Evolutionary conservation across 83 land plant species (phyloP), one percentile per base, ranked within the genome.

Genomic region (Diphasiastrum complanatum): DNA sequence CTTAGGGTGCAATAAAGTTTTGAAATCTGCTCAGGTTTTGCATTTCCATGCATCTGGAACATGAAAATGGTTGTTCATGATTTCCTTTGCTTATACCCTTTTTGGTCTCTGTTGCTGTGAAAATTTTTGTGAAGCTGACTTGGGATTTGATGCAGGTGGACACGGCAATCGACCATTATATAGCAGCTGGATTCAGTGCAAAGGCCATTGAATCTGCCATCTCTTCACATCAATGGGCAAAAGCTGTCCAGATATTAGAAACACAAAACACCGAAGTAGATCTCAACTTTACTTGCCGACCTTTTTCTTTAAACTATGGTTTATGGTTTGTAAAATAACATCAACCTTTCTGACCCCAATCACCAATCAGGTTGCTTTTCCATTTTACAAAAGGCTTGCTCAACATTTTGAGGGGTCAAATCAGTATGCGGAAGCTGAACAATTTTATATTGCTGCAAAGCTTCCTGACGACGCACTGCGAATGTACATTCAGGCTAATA

Each of bases 131-230:
- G n/a, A n/a, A n/a, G n/a, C n/a, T n/a, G n/a, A n/a, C n/a, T n/a
- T n/a, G n/a, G n/a, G n/a, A 14, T 14, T 41, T 41, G 12, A 41
- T 41, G 45, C 58, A 75, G 78, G 66, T 75, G 27, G 78, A 75
- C 40, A 34, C 61, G 22, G 78, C 78, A 12, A 63, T 75, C 61
- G 63, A 63, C 38, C 78, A 69, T 38, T 75, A 52, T 48, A 52
- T 75, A 6, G 78, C 68, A 38, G 67, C 78, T n/a, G 74, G 74
- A 1, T 69, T 63, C 45, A 45, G 18, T 31, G 24, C 10, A 20
- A 75, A 50, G 51, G 74, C 74, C 16, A 63, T 75, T 38, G 74
- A 75, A 64, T 25, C 74, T 14, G 78, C 78, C 1, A 62, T 69
- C 5, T 47, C 74, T 24, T 61, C 78, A 16, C 34, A 48, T 51